A percentile compares a stretch with the other conserved stretches of the same genome.
These are phyloP conservation scores for Exsudoporus frostii DNA, from an alignment of 768 basidiomycete genomes.

Conservation along the genomic window DNA sequence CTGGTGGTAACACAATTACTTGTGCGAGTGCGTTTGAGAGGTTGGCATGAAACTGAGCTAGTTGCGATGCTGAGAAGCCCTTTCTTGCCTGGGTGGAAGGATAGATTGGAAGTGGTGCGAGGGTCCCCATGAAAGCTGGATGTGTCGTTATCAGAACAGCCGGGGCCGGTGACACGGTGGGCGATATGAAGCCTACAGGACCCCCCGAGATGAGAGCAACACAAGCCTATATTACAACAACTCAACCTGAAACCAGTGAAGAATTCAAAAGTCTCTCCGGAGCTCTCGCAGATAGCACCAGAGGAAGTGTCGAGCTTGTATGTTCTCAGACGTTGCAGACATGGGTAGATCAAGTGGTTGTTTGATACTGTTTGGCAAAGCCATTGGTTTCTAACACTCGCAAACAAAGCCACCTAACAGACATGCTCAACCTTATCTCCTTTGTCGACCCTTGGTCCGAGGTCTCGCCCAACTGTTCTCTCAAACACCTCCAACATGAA, in stretches of 20 bases:
- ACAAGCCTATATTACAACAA: not conserved
- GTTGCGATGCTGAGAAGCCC: constrained; percentile 49
- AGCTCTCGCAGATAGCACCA: not conserved
- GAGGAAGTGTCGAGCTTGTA: not conserved
- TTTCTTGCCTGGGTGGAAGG: constrained; percentile 51
- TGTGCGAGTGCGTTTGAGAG: constrained; percentile 47
- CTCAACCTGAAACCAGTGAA: not conserved
- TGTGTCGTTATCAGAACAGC: not conserved
- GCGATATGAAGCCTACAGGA: not conserved
- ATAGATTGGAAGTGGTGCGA: constrained; percentile 47
- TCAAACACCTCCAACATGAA: constrained; percentile 96
- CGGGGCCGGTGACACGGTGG: not conserved
- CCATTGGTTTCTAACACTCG: constrained; percentile 1
- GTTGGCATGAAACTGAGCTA: constrained; percentile 43
- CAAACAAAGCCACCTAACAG: constrained; percentile 39
- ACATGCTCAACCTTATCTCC: constrained; percentile 69
- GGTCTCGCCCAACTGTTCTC: constrained; percentile 78
- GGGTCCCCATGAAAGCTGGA: constrained; percentile 24
- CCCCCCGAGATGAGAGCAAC: not conserved
- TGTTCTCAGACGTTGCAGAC: too few relatives aligned
- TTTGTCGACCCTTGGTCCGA: constrained; percentile 60
- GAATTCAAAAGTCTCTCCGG: not conserved
- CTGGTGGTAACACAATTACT: constrained; percentile 46
- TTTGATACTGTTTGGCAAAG: constrained; percentile 6
- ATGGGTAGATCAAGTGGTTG: not conserved